These are phyloP conservation scores for Clathrospora elynae DNA, from an alignment of 2,329 filamentous ascomycete genomes.

Conservation along the genomic window DNA sequence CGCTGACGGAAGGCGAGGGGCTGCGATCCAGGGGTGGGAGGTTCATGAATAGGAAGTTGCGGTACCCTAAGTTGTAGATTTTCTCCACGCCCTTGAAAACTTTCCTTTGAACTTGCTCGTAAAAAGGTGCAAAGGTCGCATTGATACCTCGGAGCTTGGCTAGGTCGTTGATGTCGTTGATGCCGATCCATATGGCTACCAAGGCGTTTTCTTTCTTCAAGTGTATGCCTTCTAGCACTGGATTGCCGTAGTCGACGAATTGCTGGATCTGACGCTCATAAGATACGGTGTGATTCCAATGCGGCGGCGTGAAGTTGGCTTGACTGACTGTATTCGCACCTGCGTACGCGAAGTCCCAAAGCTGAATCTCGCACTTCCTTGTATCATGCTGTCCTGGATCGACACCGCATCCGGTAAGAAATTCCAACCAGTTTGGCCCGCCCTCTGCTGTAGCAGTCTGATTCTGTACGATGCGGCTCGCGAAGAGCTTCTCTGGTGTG, in stretches of 20 bases:
- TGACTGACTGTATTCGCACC: slow-evolving; percentile 57
- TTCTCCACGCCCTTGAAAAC: slow-evolving; percentile 52
- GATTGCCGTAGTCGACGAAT: slow-evolving; percentile 54
- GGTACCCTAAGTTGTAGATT: slow-evolving; percentile 53
- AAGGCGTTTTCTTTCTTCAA: slow-evolving; percentile 50
- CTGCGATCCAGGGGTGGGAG: slow-evolving; percentile 58
- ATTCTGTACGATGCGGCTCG: slow-evolving; percentile 59
- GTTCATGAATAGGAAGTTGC: slow-evolving; percentile 57
- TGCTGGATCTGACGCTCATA: slow-evolving; percentile 59
- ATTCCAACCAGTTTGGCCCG: slow-evolving; percentile 62
- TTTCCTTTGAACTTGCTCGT: slow-evolving; percentile 50
- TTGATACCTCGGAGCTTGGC: slow-evolving; percentile 45
- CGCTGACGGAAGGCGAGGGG: slow-evolving; percentile 51
- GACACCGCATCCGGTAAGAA: slow-evolving; percentile 58
- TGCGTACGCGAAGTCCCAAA: slow-evolving; percentile 64
- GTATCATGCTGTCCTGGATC: slow-evolving; percentile 53
- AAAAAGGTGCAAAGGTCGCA: slow-evolving; percentile 54
- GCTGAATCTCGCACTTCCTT: slow-evolving; percentile 52
- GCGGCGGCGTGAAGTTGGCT: slow-evolving; percentile 50
- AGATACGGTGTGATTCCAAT: slow-evolving; percentile 58
- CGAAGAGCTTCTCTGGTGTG: slow-evolving; percentile 52
- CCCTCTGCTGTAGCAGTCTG: slow-evolving; percentile 55
- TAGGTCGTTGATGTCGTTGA: slow-evolving; percentile 63
- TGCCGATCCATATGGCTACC: slow-evolving; percentile 60
- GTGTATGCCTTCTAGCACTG: slow-evolving; percentile 40